Base-by-base conservation (phyloP, 2,329 filamentous ascomycete genomes). In the Beauveria medogensis region DNA sequence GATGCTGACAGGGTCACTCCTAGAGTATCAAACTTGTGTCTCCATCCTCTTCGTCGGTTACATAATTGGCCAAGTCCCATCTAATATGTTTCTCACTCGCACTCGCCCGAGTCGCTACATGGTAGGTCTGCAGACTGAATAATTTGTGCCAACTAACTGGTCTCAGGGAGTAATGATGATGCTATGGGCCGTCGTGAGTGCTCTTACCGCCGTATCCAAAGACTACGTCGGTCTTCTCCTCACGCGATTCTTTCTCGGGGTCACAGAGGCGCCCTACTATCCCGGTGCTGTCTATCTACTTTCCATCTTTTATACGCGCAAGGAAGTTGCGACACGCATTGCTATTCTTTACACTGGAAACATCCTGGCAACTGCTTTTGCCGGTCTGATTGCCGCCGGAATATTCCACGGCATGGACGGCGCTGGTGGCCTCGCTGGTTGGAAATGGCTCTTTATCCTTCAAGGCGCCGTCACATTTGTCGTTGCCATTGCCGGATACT, bases 361-460 rank as follows among this genome's bases (percentile, higher is more conserved):
- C 6, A 75, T 90, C 12, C 78, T 90, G 6, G 85, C 84, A 0
- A 86, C 86, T 0, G 86, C 87, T 0, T 89, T 90, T 67, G 85
- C 85, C 0, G 86, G 85, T 2, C 70, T 85, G 3, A 81, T 86
- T 40, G 80, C 81, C 0, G 82, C 81, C 0, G 83, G 86, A 1
- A 87, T 90, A 55, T 83, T 83, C 1, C 63, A 67, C 58, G 63
- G 63, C 2, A 66, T 70, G 53, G 65, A 69, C 9, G 76, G 79
- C 4, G 71, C 74, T 2, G 72, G 71, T 8, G 86, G 85, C 0
- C 71, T 87, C 3, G 73, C 77, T 3, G 85, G 85, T 3, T 89
- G 85, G 85, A 74, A 82, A 18, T 87, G 84, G 68, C 75, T 88
- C 0, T 89, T 89, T 71, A 86, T 89, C 47, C 81, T 88, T 20